A percentile compares a stretch with the other conserved stretches of the same genome.
Conservation (phyloP, 2,329 filamentous ascomycete species). For the Lachnellula suecica region DNA sequence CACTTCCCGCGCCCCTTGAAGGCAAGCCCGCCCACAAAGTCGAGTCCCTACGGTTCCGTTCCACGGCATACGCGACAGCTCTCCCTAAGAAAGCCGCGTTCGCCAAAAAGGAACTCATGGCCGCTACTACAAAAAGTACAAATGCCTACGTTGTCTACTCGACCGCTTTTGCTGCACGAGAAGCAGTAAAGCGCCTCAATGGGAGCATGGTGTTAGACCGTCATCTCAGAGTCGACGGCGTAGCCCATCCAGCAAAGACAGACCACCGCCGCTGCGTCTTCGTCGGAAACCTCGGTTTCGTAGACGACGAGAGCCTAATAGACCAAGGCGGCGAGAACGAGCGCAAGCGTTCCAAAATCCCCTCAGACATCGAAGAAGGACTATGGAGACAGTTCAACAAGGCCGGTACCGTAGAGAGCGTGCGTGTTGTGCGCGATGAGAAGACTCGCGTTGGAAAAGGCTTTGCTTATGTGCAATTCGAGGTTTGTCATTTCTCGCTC, state of each 20-base stretch:
- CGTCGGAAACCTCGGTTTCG: constrained; percentile 93
- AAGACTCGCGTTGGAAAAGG: constrained; percentile 94
- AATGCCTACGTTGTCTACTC: constrained; percentile 94
- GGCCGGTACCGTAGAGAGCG: constrained; percentile 84
- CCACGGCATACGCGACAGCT: constrained; percentile 76
- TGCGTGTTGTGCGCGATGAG: constrained; percentile 86
- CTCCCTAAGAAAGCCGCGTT: constrained; percentile 94
- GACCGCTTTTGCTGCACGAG: constrained; percentile 70
- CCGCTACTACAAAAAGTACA: constrained; percentile 85
- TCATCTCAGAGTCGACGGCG: constrained; percentile 86
- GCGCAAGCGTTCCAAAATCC: constrained; percentile 72
- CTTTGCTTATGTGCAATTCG: constrained; percentile 96
- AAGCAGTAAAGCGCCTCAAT: constrained; percentile 76
- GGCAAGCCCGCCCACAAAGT: constrained; percentile 64
- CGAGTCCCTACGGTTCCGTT: constrained; percentile 91
- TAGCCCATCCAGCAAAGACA: constrained; percentile 79
- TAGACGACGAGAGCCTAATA: constrained; percentile 81
- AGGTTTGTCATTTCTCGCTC: constrained; percentile 41
- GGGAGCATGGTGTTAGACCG: constrained; percentile 81
- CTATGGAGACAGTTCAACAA: constrained; percentile 80
- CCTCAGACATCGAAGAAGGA: constrained; percentile 89
- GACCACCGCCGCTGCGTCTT: constrained; percentile 93
- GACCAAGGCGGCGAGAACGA: constrained; percentile 65
- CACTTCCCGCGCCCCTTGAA: constrained; percentile 43
- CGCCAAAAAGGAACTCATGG: constrained; percentile 87